These are phyloP conservation scores for Umbelopsis isabellina DNA, from an alignment of 192 early-diverging fungal genomes.

Conservation along the genomic window DNA sequence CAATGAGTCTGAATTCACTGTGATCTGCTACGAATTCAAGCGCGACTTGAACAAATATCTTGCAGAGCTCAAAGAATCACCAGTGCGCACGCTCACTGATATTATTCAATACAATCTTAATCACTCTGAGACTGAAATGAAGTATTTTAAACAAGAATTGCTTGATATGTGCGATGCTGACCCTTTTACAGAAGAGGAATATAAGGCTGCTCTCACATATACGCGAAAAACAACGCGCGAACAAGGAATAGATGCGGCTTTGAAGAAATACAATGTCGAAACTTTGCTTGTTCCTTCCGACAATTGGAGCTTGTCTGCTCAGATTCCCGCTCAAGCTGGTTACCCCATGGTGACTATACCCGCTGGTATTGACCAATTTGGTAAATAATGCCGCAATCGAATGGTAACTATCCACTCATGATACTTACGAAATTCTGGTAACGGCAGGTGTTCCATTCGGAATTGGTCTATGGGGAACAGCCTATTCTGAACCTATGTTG, in stretches of 20 bases:
- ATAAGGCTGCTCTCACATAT: not conserved
- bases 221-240: not conserved
- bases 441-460: conserved; percentile 6
- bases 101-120: conserved; percentile 15
- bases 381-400: not conserved
- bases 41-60: conserved; percentile 19
- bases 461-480: conserved; percentile 16
- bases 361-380: conserved; percentile 10
- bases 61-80: not conserved
- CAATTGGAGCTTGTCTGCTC: conserved; percentile 16
- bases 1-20: conserved; percentile 12
- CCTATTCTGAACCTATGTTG: conserved; percentile 11
- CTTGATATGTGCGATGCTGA: not conserved
- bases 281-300: conserved; percentile 13
- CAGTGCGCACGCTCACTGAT: conserved; percentile 9
- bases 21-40: conserved; percentile 16
- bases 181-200: conserved; percentile 10
- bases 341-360: conserved; percentile 14
- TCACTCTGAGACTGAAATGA: conserved; percentile 2
- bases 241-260: conserved; percentile 17
- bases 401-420: not conserved
- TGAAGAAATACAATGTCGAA: conserved; percentile 8
- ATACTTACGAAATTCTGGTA: not conserved
- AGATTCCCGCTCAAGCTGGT: conserved; percentile 11
- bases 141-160: conserved; percentile 16